These are phyloP conservation scores for Coleophoma crateriformis DNA, from an alignment of 2,329 filamentous ascomycete species.

Conservation along the genomic window DNA sequence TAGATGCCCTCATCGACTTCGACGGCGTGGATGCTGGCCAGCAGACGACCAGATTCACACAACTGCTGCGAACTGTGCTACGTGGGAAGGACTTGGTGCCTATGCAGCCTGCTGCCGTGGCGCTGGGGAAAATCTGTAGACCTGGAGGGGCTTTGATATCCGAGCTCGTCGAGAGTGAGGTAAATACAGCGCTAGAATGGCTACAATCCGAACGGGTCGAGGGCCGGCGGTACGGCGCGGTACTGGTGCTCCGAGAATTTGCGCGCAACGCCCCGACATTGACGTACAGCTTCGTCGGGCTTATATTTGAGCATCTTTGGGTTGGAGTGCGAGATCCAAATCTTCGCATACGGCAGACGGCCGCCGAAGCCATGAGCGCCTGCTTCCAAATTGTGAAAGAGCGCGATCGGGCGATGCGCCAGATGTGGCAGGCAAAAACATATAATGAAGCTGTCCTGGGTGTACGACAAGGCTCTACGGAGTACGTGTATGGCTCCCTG, in stretches of 20 bases:
- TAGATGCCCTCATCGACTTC: slow-evolving; percentile 92
- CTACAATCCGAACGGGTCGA: slow-evolving; percentile 92
- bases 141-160: slow-evolving; percentile 92
- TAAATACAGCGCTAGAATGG: slow-evolving; percentile 95
- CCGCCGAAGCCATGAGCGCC: slow-evolving; percentile 87
- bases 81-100: slow-evolving; percentile 86
- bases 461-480: slow-evolving; percentile 73
- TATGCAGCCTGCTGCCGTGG: slow-evolving; percentile 84
- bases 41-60: slow-evolving; percentile 91
- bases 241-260: slow-evolving; percentile 83
- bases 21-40: slow-evolving; percentile 88
- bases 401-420: slow-evolving; percentile 81
- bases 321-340: slow-evolving; percentile 85
- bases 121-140: slow-evolving; percentile 82
- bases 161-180: slow-evolving; percentile 92
- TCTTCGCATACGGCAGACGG: slow-evolving; percentile 85
- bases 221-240: slow-evolving; percentile 87
- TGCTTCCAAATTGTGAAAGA: slow-evolving; percentile 95
- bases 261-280: slow-evolving; percentile 90
- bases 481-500: slow-evolving; percentile 86
- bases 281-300: slow-evolving; percentile 91
- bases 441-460: slow-evolving; percentile 80
- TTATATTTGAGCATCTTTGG: slow-evolving; percentile 96
- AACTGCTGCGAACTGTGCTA: slow-evolving; percentile 81
- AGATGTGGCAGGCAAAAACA: slow-evolving; percentile 84